Evolutionary conservation across 306 rosid genomes (phyloP).

Genomic region (Medicago ruthenica): DNA sequence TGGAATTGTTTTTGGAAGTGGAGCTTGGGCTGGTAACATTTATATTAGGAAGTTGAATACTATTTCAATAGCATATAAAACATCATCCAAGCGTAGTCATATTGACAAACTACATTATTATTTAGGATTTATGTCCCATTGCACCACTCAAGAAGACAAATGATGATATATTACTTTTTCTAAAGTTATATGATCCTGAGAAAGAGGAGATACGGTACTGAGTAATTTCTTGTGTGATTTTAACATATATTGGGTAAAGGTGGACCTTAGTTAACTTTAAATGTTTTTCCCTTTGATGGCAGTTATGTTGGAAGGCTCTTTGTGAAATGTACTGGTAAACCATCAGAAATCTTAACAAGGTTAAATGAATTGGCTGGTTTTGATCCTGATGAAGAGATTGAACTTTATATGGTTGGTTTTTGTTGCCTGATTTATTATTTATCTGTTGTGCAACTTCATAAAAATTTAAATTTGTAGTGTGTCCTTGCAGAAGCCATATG

Average conservation of each 20-base stretch:
- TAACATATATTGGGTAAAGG: neutral
- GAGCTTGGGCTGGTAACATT: neutral
- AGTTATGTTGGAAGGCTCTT: conserved; percentile 12
- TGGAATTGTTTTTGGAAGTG: neutral
- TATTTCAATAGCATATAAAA: neutral
- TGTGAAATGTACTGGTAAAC: neutral
- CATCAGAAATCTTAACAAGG: neutral
- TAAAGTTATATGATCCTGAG: neutral
- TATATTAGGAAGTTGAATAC: too few relatives aligned
- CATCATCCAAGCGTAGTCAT: too few relatives aligned
- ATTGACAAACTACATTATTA: neutral
- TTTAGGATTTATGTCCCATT: neutral
- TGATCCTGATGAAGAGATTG: neutral
- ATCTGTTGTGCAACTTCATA: neutral
- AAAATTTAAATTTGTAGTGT: neutral
- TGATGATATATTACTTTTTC: neutral
- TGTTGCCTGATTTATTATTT: neutral
- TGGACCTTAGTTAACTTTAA: neutral
- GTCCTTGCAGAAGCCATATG: neutral
- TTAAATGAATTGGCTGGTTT: neutral
- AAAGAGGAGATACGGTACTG: neutral
- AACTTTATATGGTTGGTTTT: neutral
- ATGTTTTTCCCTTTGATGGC: neutral
- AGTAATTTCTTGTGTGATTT: neutral
- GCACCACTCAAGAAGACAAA: neutral